Conservation (phyloP, 768 basidiomycete genomes). For the Amanita phalloides region DNA sequence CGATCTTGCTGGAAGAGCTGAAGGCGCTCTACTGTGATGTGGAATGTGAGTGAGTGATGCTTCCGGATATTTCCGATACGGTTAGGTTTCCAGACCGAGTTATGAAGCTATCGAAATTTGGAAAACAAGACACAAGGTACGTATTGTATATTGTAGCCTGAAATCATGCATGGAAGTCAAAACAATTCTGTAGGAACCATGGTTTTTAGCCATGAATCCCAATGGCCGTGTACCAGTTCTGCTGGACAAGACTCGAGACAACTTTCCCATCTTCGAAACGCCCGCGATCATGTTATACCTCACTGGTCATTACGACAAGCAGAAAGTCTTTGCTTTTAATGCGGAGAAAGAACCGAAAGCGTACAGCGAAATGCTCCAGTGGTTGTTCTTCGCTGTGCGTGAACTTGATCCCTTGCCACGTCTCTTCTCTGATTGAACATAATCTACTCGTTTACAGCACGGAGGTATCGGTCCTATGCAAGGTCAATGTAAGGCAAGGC, state of each 20-base stretch:
- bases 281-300: conserved; percentile 79
- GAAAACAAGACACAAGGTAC: neutral
- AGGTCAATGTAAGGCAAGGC: conserved; percentile 36
- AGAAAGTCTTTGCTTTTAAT: conserved; percentile 61
- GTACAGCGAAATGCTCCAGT: conserved; percentile 67
- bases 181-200: conserved; percentile 31
- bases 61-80: conserved; percentile 11
- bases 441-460: conserved; percentile 31
- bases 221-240: conserved; percentile 66
- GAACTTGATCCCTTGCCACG: neutral
- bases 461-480: conserved; percentile 86
- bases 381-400: conserved; percentile 73
- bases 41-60: conserved; percentile 5
- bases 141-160: no score
- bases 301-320: conserved; percentile 68
- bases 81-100: no score
- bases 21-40: neutral
- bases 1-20: conserved; percentile 41
- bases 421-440: neutral
- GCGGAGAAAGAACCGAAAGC: conserved; percentile 39
- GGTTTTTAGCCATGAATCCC: conserved; percentile 69
- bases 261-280: conserved; percentile 66
- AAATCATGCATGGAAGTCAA: conserved; percentile 18
- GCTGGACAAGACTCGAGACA: conserved; percentile 46
- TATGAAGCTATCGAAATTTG: neutral